Base-by-base conservation (phyloP, 1,139 yeast species). In the Scheffersomyces segobiensis region DNA sequence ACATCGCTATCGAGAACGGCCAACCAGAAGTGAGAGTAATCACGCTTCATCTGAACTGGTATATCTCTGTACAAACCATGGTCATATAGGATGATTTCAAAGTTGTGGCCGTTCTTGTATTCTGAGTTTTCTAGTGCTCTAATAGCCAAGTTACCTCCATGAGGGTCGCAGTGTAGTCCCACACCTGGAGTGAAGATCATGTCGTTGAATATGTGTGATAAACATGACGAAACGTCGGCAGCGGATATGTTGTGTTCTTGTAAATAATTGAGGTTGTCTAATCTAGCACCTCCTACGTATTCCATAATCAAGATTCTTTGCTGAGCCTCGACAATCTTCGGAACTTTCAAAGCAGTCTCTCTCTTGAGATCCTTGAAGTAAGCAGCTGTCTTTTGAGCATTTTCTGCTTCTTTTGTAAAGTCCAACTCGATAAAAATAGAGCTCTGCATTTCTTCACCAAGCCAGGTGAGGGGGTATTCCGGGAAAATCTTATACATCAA, bases 111-210 rank as follows among this genome's bases (percentile, higher is more conserved):
- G 55, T 79, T 76, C 4, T 61, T 63, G 1, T 69, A 63, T 12
- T 60, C 54, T 3, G 79, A 71, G 53, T 70, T 59, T 26, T 68
- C 67, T 6, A 79, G 67, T 1, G 82, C 74, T 57, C 93, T 77
- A 21, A 95, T 91, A 0, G 98, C 97, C 61, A 95, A 79, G 67
- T 95, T 96, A 0, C 99, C 99, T 17, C 97, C 97, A 72, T 95
- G 99, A 0, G 99, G 99, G 71, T 95, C 99, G 76, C 99, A 95
- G 71, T 95, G 99, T 55, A 95, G 84, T 0, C 93, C 93, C 19
- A 92, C 97, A 39, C 87, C 88, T 0, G 97, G 97, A 1, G 96
- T 89, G 76, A 95, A 95, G 53, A 96, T 92, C 99, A 95, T 95
- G 69, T 88, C 88, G 76, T 93, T 92, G 79, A 95, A 95, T 39